Conservation (phyloP, 2,329 filamentous ascomycete genomes). For the Aspergillaceae sp. region DNA sequence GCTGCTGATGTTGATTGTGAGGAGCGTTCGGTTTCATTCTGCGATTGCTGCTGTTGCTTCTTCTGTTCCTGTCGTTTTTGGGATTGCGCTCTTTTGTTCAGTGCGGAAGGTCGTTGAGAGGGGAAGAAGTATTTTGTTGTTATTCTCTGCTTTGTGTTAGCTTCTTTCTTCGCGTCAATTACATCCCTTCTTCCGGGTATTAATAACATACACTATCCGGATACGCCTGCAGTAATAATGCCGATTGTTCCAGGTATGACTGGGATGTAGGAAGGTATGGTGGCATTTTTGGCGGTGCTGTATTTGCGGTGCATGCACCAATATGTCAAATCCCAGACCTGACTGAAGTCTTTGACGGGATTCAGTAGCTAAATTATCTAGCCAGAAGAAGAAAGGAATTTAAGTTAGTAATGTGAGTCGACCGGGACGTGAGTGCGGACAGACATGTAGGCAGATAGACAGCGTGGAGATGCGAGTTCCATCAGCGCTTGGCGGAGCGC, state of each 20-base stretch:
- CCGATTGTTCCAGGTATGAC: slow-evolving; percentile 84
- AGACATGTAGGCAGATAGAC: neutral
- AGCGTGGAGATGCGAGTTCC: neutral
- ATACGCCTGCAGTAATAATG: slow-evolving; percentile 74
- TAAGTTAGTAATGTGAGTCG: neutral
- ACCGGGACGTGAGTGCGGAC: neutral
- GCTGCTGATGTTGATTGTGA: slow-evolving; percentile 13
- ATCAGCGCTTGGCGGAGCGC: neutral
- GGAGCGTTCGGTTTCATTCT: slow-evolving; percentile 1
- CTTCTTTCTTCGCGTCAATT: neutral
- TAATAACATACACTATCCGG: slow-evolving; percentile 62
- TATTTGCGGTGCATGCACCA: neutral
- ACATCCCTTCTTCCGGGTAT: slow-evolving; percentile 1
- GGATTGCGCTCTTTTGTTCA: slow-evolving; percentile 21
- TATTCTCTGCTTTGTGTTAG: slow-evolving; percentile 56
- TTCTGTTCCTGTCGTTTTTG: slow-evolving; percentile 4
- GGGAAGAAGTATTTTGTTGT: slow-evolving; percentile 82
- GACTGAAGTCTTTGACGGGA: too few species aligned
- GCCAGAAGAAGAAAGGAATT: too few species aligned
- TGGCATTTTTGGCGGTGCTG: slow-evolving; percentile 45
- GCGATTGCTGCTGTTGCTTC: slow-evolving; percentile 8
- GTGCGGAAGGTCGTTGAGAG: slow-evolving; percentile 11
- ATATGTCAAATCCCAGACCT: too few species aligned
- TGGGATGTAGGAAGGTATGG: slow-evolving; percentile 72
- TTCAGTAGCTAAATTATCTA: too few species aligned